Evolutionary conservation across 2,329 filamentous ascomycete genomes (phyloP).

Genomic region (Aureobasidium sp.): DNA sequence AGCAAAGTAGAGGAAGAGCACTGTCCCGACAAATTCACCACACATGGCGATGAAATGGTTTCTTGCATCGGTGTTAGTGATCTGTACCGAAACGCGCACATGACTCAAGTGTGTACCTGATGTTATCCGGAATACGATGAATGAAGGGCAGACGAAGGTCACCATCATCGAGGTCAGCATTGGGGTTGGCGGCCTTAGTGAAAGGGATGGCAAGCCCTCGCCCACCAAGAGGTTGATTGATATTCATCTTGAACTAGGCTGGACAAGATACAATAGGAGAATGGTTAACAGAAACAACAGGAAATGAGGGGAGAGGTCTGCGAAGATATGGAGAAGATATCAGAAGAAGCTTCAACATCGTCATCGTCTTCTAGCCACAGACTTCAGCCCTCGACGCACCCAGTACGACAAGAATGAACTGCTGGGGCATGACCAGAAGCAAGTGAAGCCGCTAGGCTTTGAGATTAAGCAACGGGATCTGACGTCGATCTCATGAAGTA

Average conservation of each 20-base stretch:
- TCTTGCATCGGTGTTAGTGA: neutral
- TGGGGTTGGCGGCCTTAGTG: constrained; percentile 26
- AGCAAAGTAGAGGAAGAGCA: constrained; percentile 41
- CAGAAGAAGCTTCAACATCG: neutral
- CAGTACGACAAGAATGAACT: neutral
- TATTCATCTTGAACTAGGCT: neutral
- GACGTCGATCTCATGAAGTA: constrained; percentile 3
- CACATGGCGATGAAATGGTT: constrained; percentile 26
- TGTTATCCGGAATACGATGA: constrained; percentile 22
- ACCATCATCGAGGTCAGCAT: constrained; percentile 20
- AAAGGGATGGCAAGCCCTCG: constrained; percentile 27
- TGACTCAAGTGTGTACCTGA: constrained; percentile 12
- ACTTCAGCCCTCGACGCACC: constrained; percentile 2
- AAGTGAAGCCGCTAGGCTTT: neutral
- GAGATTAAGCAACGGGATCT: constrained; percentile 8
- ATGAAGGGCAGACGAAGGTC: constrained; percentile 25
- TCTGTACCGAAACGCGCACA: too few species aligned
- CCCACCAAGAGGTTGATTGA: constrained; percentile 22
- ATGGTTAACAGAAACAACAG: neutral
- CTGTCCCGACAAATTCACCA: constrained; percentile 39
- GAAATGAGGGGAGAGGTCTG: neutral
- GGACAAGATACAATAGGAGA: neutral
- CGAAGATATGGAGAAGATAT: neutral
- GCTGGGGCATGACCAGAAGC: neutral
- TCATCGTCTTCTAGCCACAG: constrained; percentile 1